Evolutionary conservation across 2,329 filamentous ascomycete genomes (phyloP), one percentile per base, ranked within the genome.

Genomic region (Pestalotiopsis fici): DNA sequence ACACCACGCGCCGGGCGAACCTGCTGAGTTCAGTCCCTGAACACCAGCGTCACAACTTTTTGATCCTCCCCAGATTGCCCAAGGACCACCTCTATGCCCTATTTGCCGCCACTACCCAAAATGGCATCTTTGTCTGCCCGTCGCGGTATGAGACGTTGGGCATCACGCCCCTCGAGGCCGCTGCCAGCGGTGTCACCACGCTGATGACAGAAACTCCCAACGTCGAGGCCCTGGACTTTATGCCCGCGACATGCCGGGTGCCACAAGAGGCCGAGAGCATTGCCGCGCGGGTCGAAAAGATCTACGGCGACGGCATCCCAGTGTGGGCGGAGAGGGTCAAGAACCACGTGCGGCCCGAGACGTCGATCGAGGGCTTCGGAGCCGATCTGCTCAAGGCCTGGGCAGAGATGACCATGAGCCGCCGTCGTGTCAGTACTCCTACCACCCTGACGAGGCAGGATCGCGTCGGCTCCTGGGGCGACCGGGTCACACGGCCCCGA

Each of bases 121-220:
- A 66, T 25, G 64, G 64, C 15, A 54, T 66, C 15, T 66, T 66
- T 25, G 12, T 66, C 12, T 66, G 64, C 64, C 64, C 64, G 15
- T 66, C 64, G 37, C 55, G 64, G 5, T 66, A 66, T 25, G 64
- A 66, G 56, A 66, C 64, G 13, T 37, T 66, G 28, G 64, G 64
- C 15, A 66, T 66, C 21, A 66, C 64, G 11, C 64, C 64, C 4
- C 43, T 66, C 21, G 64, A 66, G 56, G 64, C 64, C 4, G 64
- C 64, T 3, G 64, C 64, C 25, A 61, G 55, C 18, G 64, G 64
- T 7, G 39, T 66, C n/a, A 55, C 64, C 11, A 66, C 64, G 7
- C 57, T 66, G 15, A 66, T 66, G 31, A 61, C 64, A 15, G 56
- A 61, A 13, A 55, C 64, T 6, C 31, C 31, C 15, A 66, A 66